Evolutionary conservation across 495 filamentous ascomycete species (phyloP).

Genomic region (Hypoxylon perforatum): DNA sequence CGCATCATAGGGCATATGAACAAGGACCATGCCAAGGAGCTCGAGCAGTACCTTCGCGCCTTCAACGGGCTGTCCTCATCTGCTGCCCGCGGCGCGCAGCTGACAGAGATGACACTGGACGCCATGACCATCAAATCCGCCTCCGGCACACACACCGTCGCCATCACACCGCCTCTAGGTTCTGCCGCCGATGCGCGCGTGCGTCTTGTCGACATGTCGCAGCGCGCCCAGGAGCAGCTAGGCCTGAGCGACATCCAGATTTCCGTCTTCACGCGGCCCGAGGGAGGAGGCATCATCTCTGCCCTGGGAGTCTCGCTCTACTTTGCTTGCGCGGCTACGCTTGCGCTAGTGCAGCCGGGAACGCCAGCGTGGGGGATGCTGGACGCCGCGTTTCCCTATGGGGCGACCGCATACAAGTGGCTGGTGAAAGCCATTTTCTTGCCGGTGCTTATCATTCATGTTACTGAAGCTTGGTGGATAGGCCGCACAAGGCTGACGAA

Average conservation of each 20-base stretch:
- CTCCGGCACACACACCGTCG: conserved; percentile 56
- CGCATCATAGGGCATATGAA: conserved; percentile 86
- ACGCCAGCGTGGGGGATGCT: conserved; percentile 30
- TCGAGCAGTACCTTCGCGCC: conserved; percentile 73
- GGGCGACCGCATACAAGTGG: conserved; percentile 49
- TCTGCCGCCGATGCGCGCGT: conserved; percentile 69
- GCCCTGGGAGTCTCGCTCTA: conserved; percentile 47
- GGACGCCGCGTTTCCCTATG: conserved; percentile 40
- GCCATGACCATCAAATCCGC: conserved; percentile 63
- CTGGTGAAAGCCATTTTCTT: conserved; percentile 49
- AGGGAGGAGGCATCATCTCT: conserved; percentile 37
- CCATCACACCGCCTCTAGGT: conserved; percentile 69
- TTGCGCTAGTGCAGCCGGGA: conserved; percentile 32
- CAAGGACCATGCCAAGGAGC: conserved; percentile 73
- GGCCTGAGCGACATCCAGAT: conserved; percentile 43
- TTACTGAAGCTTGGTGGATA: conserved; percentile 53
- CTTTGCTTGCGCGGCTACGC: conserved; percentile 36
- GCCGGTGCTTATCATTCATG: conserved; percentile 50
- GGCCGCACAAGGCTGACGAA: conserved; percentile 42
- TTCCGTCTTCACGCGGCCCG: conserved; percentile 38
- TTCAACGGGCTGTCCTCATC: conserved; percentile 63
- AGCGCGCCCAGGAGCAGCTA: conserved; percentile 44
- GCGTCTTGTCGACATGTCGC: conserved; percentile 72
- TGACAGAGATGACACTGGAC: conserved; percentile 70
- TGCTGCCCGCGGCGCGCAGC: conserved; percentile 59